Evolutionary conservation across 2,329 filamentous ascomycete genomes (phyloP).

Genomic region (Pseudogymnoascus sp.): DNA sequence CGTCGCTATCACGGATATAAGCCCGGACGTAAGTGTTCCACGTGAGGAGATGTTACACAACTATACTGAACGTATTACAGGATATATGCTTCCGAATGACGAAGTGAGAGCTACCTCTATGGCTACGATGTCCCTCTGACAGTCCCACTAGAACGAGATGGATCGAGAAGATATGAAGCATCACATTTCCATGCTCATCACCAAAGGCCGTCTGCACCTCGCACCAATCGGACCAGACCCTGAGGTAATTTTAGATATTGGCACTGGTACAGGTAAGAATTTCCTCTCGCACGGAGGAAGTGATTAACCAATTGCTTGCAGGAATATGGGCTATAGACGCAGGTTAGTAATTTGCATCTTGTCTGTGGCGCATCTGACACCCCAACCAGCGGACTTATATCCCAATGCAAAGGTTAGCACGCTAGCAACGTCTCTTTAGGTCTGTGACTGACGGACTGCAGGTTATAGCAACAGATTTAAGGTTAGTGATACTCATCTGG

Average conservation of each 20-base stretch:
- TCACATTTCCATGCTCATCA: conserved; percentile 12
- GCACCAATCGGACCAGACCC: not conserved
- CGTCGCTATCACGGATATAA: conserved; percentile 11
- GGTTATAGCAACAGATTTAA: conserved; percentile 2
- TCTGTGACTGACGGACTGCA: not conserved
- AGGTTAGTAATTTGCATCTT: conserved; percentile 6
- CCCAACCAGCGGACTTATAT: not conserved
- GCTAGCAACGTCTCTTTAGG: not conserved
- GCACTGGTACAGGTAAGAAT: conserved; percentile 2
- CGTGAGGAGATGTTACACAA: not conserved
- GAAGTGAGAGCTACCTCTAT: not conserved
- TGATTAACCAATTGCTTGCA: not conserved
- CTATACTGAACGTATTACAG: not conserved
- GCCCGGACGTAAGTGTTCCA: not conserved
- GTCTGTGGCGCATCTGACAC: not conserved
- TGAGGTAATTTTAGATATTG: conserved; percentile 14
- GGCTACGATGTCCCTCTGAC: conserved; percentile 15
- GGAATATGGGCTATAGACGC: conserved; percentile 18
- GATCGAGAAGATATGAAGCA: conserved; percentile 15
- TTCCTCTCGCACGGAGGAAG: not conserved
- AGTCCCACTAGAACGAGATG: conserved; percentile 6
- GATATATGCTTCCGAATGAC: conserved; percentile 7
- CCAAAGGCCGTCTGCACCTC: conserved; percentile 10
- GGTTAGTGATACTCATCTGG: not conserved
- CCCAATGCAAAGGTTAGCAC: not conserved